phyloP scores from a whole-genome alignment of 352 stramenopile genomes.

The Phytophthora ohioensis region DNA sequence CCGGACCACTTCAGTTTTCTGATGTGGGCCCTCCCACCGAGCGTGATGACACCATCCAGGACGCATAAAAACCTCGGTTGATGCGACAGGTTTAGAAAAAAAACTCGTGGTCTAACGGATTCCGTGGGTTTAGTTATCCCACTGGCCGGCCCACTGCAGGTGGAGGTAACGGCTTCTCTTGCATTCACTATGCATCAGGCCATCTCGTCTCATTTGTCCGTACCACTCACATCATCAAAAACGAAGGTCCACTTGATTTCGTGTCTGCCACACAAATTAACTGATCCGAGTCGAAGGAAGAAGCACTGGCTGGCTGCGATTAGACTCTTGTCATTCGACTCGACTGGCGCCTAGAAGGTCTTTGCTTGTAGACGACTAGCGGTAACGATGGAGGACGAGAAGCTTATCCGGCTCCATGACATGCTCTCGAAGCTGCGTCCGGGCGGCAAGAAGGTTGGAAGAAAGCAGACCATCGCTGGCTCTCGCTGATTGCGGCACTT shows the following conservation, averaged over 20 bases:
- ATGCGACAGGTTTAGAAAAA: conserved; percentile 1
- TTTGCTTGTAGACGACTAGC: not conserved
- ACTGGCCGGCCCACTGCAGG: not conserved
- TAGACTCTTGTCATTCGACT: not conserved
- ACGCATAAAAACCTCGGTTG: conserved; percentile 29
- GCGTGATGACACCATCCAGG: conserved; percentile 27
- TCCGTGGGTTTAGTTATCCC: conserved; percentile 22
- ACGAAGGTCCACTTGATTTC: not conserved
- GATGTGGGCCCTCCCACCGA: conserved; percentile 26
- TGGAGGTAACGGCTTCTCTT: conserved; percentile 18
- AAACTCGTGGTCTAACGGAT: not conserved
- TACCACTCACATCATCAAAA: conserved; percentile 9
- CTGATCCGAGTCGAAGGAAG: not conserved
- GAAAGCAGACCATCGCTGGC: not conserved
- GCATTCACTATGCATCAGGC: not conserved
- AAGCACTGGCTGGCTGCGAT: conserved; percentile 16
- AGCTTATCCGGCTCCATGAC: conserved; percentile 87
- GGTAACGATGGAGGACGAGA: conserved; percentile 74
- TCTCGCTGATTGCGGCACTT: conserved; percentile 13
- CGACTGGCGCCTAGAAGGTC: not conserved
- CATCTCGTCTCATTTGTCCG: conserved; percentile 8
- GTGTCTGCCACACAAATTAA: not conserved
- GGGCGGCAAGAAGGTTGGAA: conserved; percentile 77
- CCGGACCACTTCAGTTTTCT: not conserved
- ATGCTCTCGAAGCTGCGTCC: conserved; percentile 87